phyloP scores from a whole-genome alignment of 768 basidiomycete genomes.

The Trichaptum fuscoviolaceum region DNA sequence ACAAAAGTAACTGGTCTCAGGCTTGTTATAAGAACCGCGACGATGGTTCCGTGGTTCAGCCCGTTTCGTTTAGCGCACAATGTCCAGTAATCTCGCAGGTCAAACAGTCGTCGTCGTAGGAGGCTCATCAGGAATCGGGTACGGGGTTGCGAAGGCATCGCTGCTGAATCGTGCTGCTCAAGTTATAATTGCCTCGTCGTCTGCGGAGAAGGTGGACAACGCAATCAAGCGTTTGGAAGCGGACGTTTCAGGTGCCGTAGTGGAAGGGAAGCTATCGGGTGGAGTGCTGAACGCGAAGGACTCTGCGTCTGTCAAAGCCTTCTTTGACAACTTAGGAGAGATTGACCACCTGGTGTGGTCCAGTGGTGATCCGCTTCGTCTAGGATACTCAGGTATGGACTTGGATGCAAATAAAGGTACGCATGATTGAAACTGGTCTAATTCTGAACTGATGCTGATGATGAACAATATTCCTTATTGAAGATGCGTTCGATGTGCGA shows the following conservation, averaged over 20 bases:
- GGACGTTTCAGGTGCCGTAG: neutral
- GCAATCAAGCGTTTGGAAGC: constrained; percentile 7
- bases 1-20: too few species aligned
- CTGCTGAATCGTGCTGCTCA: constrained; percentile 9
- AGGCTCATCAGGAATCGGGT: constrained; percentile 13
- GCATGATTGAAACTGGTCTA: neutral
- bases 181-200: constrained; percentile 13
- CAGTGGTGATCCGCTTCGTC: constrained; percentile 8
- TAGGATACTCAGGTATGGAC: constrained; percentile 9
- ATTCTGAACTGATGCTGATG: neutral
- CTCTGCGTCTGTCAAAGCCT: neutral
- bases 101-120: constrained; percentile 11
- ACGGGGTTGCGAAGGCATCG: constrained; percentile 6
- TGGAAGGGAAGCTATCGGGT: constrained; percentile 6
- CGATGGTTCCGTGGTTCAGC: too few species aligned
- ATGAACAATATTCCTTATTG: neutral
- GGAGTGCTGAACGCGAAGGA: constrained; percentile 7
- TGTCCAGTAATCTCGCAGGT: neutral
- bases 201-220: constrained; percentile 6
- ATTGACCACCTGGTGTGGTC: constrained; percentile 15
- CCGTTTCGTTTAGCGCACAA: too few species aligned
- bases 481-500: constrained; percentile 14
- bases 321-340: constrained; percentile 11
- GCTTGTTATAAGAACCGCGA: too few species aligned
- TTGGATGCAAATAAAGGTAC: constrained; percentile 5